Evolutionary conservation across 2,329 filamentous ascomycete genomes (phyloP).

Genomic region (Corinectria fuckeliana): DNA sequence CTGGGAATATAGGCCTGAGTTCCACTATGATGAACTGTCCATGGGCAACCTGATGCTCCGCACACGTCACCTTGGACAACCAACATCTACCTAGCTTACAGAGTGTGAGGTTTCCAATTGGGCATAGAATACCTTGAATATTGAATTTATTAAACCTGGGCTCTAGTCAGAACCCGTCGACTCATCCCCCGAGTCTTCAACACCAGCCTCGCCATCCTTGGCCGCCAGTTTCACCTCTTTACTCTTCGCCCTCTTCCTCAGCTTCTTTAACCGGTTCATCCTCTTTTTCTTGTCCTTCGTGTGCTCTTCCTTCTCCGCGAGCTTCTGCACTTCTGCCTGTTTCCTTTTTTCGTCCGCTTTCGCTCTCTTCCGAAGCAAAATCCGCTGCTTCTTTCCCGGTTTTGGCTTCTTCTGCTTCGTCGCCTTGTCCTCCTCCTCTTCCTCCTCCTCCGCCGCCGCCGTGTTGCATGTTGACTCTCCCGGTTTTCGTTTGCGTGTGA

Average conservation of each 20-base stretch:
- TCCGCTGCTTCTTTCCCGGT: slow-evolving; percentile 65
- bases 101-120: too few relatives aligned
- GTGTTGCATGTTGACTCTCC: slow-evolving; percentile 15
- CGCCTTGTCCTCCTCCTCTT: slow-evolving; percentile 29
- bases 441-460: too few relatives aligned
- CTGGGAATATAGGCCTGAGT: slow-evolving; percentile 17
- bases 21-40: slow-evolving; percentile 9
- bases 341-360: slow-evolving; percentile 51
- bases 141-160: too few relatives aligned
- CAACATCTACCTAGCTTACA: neutral
- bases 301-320: slow-evolving; percentile 60
- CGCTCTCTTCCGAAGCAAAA: slow-evolving; percentile 55
- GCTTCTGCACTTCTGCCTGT: slow-evolving; percentile 46
- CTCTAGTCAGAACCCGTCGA: slow-evolving; percentile 25
- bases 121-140: neutral
- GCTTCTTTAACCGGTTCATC: slow-evolving; percentile 65
- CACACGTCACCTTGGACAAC: neutral
- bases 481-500: slow-evolving; percentile 40
- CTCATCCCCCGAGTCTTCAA: slow-evolving; percentile 26
- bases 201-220: slow-evolving; percentile 32
- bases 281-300: slow-evolving; percentile 68
- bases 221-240: slow-evolving; percentile 56
- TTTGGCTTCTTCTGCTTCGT: slow-evolving; percentile 48
- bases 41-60: slow-evolving; percentile 1
- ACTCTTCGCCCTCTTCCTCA: slow-evolving; percentile 64